These are phyloP conservation scores for Pichia sp. DNA, from an alignment of 1,139 yeast genomes.

Conservation along the genomic window DNA sequence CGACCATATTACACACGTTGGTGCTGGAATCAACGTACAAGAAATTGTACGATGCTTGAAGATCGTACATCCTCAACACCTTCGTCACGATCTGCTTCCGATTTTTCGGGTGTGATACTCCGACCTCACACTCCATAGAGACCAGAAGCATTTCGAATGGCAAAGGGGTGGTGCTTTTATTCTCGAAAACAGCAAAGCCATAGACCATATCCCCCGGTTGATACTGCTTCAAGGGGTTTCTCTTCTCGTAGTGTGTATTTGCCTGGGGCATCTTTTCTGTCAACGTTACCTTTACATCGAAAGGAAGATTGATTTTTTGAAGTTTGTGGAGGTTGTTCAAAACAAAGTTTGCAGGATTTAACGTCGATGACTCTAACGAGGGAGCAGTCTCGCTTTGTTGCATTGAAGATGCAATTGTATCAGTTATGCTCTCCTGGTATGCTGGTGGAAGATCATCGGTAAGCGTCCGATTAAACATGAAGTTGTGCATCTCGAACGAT, in stretches of 20 bases:
- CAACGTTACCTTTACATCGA: conserved; percentile 8
- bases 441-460: conserved; percentile 23
- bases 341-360: conserved; percentile 29
- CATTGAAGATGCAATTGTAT: neutral
- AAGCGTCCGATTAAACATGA: conserved; percentile 43
- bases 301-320: conserved; percentile 27
- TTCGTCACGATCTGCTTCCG: neutral
- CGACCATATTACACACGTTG: neutral
- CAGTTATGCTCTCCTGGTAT: conserved; percentile 20
- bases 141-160: conserved; percentile 57
- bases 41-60: conserved; percentile 39
- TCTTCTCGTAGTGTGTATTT: neutral
- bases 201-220: conserved; percentile 51
- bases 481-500: conserved; percentile 60
- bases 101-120: neutral
- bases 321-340: conserved; percentile 35
- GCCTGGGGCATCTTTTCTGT: conserved; percentile 3
- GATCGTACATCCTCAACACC: conserved; percentile 34
- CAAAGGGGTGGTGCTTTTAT: conserved; percentile 38
- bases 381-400: neutral
- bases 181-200: conserved; percentile 49
- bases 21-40: conserved; percentile 24
- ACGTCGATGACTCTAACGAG: conserved; percentile 10
- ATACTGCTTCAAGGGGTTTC: conserved; percentile 27
- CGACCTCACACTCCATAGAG: conserved; percentile 47